phyloP scores from a whole-genome alignment of 257 asterid genomes.

The Mentha longifolia region DNA sequence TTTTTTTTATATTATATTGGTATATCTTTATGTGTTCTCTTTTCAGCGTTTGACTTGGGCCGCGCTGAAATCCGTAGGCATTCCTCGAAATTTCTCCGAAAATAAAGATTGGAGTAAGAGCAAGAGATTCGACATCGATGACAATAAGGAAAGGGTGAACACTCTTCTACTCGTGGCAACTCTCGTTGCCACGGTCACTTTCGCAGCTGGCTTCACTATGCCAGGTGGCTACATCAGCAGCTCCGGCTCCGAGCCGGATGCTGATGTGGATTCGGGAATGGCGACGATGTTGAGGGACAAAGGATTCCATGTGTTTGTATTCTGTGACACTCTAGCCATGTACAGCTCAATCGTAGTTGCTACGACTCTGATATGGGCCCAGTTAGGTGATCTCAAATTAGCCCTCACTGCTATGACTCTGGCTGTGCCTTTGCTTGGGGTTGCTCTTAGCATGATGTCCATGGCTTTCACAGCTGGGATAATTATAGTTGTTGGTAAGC shows the following conservation, averaged over 20 bases:
- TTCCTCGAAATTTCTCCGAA: constrained; percentile 3
- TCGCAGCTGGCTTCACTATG: constrained; percentile 49
- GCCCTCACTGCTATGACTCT: constrained; percentile 29
- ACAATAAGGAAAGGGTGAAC: constrained; percentile 41
- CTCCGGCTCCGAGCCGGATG: not conserved
- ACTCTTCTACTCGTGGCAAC: constrained; percentile 47
- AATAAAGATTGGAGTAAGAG: not conserved
- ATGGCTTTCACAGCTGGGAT: constrained; percentile 48
- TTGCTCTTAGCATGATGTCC: constrained; percentile 48
- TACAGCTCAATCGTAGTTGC: constrained; percentile 42
- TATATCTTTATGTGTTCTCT: not conserved
- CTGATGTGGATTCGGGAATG: constrained; percentile 27
- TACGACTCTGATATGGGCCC: constrained; percentile 48
- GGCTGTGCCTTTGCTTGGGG: constrained; percentile 34
- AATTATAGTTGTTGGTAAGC: constrained; percentile 37
- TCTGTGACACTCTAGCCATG: constrained; percentile 48
- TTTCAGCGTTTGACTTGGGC: constrained; percentile 41
- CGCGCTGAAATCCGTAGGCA: constrained; percentile 34
- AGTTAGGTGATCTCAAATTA: constrained; percentile 36
- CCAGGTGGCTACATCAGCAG: constrained; percentile 50
- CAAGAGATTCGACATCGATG: not conserved
- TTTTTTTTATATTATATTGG: too few species aligned
- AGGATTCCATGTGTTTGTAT: constrained; percentile 41
- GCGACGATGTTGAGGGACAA: constrained; percentile 41
- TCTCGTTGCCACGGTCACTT: constrained; percentile 37